Percentiles rank a stretch among this genome's conserved stretches.
These are phyloP conservation scores for Colletotrichum sp. DNA, from an alignment of 2,329 filamentous ascomycete species.

Conservation along the genomic window DNA sequence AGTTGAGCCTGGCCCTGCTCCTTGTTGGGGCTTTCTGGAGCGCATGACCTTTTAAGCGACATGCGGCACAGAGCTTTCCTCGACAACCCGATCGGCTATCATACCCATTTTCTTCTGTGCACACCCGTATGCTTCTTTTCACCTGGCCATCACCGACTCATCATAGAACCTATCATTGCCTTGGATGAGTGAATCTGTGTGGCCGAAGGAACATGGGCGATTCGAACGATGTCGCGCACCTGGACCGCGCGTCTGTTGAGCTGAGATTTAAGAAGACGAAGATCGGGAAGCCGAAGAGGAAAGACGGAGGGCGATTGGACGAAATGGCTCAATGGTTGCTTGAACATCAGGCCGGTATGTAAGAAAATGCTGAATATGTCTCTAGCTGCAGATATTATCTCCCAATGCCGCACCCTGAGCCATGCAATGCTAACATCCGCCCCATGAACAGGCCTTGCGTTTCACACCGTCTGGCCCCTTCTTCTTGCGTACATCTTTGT, in stretches of 20 bases:
- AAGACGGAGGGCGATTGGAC: neutral
- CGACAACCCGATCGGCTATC: neutral
- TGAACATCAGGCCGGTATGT: neutral
- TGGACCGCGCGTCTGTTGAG: neutral
- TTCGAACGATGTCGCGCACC: neutral
- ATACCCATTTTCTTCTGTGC: neutral
- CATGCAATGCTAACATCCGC: neutral
- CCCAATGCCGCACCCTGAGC: neutral
- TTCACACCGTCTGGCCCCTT: neutral
- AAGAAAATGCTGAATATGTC: neutral
- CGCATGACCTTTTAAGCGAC: neutral
- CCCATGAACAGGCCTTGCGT: neutral
- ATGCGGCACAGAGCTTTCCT: neutral
- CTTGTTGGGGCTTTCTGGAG: neutral
- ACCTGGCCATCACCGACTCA: neutral
- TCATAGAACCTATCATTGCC: neutral
- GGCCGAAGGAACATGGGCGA: neutral
- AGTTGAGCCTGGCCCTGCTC: neutral
- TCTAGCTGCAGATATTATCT: neutral
- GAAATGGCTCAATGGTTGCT: neutral
- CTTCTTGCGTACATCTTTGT: neutral
- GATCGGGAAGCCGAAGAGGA: neutral
- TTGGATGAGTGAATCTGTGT: neutral
- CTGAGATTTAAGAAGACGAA: neutral
- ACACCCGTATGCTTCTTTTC: neutral